Evolutionary conservation across 108 stramenopile species (phyloP).

Genomic region (Conticribra weissflogii): DNA sequence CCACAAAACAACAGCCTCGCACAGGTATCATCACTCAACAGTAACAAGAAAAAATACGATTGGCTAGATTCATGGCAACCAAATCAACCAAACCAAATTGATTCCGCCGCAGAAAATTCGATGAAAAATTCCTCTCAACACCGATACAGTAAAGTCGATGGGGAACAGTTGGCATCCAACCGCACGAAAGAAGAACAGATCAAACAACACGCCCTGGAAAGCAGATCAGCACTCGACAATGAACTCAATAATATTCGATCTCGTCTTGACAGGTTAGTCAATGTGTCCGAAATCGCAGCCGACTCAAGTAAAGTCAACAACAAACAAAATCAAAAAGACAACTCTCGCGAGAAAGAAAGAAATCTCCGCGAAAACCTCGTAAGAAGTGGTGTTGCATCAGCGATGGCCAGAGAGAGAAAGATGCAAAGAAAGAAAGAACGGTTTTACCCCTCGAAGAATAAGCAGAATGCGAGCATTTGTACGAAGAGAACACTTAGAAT

Average conservation of each 20-base stretch:
- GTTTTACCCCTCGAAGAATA: slow-evolving; percentile 1
- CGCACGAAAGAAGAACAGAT: slow-evolving; percentile 22
- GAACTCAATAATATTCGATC: slow-evolving; percentile 33
- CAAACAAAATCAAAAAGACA: not conserved
- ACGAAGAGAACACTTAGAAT: slow-evolving; percentile 6
- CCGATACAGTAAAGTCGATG: too few species aligned
- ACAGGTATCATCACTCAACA: slow-evolving; percentile 3
- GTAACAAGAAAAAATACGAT: slow-evolving; percentile 38
- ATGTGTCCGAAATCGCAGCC: slow-evolving; percentile 17
- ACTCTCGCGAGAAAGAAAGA: slow-evolving; percentile 16
- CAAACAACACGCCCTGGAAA: slow-evolving; percentile 11
- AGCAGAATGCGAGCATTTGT: not conserved
- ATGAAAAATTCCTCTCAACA: not conserved
- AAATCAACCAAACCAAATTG: slow-evolving; percentile 1
- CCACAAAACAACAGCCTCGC: not conserved
- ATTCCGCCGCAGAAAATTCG: not conserved
- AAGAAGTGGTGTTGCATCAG: slow-evolving; percentile 34
- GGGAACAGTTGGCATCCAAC: not conserved
- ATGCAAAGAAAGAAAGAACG: slow-evolving; percentile 13
- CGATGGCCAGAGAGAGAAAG: slow-evolving; percentile 35
- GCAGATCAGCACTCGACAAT: slow-evolving; percentile 17
- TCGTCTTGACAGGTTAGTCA: slow-evolving; percentile 34
- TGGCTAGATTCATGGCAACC: slow-evolving; percentile 84
- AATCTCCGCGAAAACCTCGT: slow-evolving; percentile 45
- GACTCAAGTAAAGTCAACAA: slow-evolving; percentile 1